These are phyloP conservation scores for Pezicula neosporulosa DNA, from an alignment of 2,329 filamentous ascomycete species.

Conservation along the genomic window DNA sequence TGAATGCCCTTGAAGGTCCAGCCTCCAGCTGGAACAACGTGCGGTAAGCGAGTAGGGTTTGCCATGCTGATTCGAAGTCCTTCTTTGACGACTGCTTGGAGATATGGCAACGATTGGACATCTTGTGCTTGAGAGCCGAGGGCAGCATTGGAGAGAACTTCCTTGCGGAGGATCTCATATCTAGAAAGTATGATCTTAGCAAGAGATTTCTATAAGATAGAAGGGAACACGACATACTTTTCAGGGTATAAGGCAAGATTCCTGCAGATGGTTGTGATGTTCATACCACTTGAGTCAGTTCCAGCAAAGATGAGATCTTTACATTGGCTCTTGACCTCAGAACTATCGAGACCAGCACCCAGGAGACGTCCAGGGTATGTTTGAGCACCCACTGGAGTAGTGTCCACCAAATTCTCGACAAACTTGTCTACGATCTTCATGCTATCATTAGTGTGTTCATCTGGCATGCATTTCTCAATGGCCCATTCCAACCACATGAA, in stretches of 20 bases:
- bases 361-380: slow-evolving; percentile 47
- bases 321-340: slow-evolving; percentile 45
- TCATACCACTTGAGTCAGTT: slow-evolving; percentile 50
- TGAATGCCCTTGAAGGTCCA: slow-evolving; percentile 24
- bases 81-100: slow-evolving; percentile 46
- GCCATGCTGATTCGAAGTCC: slow-evolving; percentile 46
- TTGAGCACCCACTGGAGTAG: slow-evolving; percentile 27
- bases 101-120: slow-evolving; percentile 36
- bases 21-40: slow-evolving; percentile 35
- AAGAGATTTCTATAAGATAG: background rate
- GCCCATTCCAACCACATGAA: slow-evolving; percentile 31
- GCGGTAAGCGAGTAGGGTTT: slow-evolving; percentile 46
- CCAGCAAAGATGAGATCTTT: slow-evolving; percentile 54
- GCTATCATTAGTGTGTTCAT: slow-evolving; percentile 30
- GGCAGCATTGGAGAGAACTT: slow-evolving; percentile 25
- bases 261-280: slow-evolving; percentile 44
- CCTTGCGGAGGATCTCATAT: slow-evolving; percentile 31
- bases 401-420: slow-evolving; percentile 33
- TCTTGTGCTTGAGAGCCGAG: slow-evolving; percentile 21
- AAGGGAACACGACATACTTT: slow-evolving; percentile 27
- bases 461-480: slow-evolving; percentile 33
- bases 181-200: slow-evolving; percentile 11
- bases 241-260: slow-evolving; percentile 38
- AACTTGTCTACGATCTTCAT: slow-evolving; percentile 38
- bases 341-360: slow-evolving; percentile 35